A percentile compares a stretch with the other conserved stretches of the same genome.
These are phyloP conservation scores for Salix udensis DNA, from an alignment of 345 rosid genomes.

Conservation along the genomic window DNA sequence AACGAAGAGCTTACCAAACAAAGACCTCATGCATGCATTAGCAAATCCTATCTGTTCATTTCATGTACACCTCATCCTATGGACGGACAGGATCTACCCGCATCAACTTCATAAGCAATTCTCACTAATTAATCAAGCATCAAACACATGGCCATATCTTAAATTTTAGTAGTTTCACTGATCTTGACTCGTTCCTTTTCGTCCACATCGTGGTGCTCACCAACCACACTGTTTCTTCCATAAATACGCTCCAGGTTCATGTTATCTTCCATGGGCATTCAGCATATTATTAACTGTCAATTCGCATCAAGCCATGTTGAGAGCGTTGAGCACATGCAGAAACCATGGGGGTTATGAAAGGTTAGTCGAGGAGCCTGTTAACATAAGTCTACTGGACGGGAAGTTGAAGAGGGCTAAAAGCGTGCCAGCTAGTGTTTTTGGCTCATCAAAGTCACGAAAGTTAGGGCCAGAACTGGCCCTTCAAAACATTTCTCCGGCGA, in stretches of 20 bases:
- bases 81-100: too few species aligned
- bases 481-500: slow-evolving; percentile 1
- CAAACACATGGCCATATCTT: too few species aligned
- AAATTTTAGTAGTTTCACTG: too few species aligned
- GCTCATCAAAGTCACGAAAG: slow-evolving; percentile 16
- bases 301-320: slow-evolving; percentile 35
- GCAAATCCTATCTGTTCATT: too few species aligned
- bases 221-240: neutral
- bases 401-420: slow-evolving; percentile 44
- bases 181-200: too few species aligned
- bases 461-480: neutral
- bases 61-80: too few species aligned
- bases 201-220: too few species aligned
- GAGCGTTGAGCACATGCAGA: slow-evolving; percentile 55
- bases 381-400: slow-evolving; percentile 17
- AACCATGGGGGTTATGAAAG: slow-evolving; percentile 49
- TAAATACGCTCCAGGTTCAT: neutral
- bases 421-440: slow-evolving; percentile 38
- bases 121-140: too few species aligned
- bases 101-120: too few species aligned
- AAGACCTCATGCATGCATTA: too few species aligned
- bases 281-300: neutral
- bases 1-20: too few species aligned
- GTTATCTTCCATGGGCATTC: neutral
- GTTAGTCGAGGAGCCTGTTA: slow-evolving; percentile 31